Evolutionary conservation across 768 basidiomycete species (phyloP).

Genomic region (Leccinellum albellum): DNA sequence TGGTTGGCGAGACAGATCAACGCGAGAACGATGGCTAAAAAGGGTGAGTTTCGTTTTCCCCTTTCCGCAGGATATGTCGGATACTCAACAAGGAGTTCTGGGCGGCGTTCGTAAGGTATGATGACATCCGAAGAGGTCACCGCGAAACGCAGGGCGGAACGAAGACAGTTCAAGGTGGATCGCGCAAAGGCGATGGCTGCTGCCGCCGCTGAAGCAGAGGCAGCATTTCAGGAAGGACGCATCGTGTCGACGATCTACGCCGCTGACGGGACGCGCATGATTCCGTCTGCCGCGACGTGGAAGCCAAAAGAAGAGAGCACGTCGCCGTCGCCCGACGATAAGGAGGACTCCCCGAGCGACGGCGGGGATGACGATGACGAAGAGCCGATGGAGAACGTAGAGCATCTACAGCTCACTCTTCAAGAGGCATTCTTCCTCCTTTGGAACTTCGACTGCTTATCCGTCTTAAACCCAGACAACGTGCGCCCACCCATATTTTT

Average conservation of each 20-base stretch:
- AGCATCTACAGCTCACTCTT: constrained; percentile 87
- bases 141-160: constrained; percentile 79
- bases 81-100: background rate
- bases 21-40: constrained; percentile 46
- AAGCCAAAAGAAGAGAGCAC: constrained; percentile 41
- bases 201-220: constrained; percentile 76
- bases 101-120: background rate
- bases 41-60: constrained; percentile 39
- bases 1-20: constrained; percentile 85
- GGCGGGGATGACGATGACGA: constrained; percentile 38
- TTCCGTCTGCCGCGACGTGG: constrained; percentile 83
- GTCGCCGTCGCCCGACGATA: background rate
- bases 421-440: constrained; percentile 87
- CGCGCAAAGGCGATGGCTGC: constrained; percentile 84
- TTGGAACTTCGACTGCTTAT: constrained; percentile 82
- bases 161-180: constrained; percentile 90
- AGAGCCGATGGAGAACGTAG: constrained; percentile 64
- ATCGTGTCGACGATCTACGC: constrained; percentile 58
- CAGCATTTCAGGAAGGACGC: constrained; percentile 68
- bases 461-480: constrained; percentile 58
- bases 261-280: constrained; percentile 41
- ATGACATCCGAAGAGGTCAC: constrained; percentile 90
- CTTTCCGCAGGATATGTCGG: background rate
- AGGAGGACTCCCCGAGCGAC: constrained; percentile 23
- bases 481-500: constrained; percentile 39